Conservation (phyloP, 768 basidiomycete genomes). For the Tylopilus subfusipes region DNA sequence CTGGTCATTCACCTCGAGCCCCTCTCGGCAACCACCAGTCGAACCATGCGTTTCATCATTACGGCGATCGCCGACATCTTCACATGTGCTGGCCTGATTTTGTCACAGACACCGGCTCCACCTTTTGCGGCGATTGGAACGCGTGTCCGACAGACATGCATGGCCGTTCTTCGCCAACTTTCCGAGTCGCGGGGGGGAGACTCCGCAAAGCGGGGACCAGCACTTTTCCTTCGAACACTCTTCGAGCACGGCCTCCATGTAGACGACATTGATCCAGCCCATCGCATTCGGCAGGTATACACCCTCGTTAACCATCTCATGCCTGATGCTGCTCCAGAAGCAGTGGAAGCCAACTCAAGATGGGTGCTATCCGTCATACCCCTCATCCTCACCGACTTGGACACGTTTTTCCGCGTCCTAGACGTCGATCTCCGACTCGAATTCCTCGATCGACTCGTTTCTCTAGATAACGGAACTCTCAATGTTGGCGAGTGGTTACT, state of each 20-base stretch:
- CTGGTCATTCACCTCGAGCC: constrained; percentile 48
- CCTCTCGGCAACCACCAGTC: constrained; percentile 48
- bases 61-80: constrained; percentile 51
- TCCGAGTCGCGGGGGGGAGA: constrained; percentile 28
- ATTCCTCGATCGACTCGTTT: constrained; percentile 52
- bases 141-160: constrained; percentile 49
- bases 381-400: constrained; percentile 50
- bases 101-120: constrained; percentile 37
- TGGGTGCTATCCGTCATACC: constrained; percentile 60
- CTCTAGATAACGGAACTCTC: constrained; percentile 43
- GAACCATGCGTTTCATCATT: constrained; percentile 44
- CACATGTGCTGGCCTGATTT: constrained; percentile 47
- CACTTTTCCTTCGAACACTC: constrained; percentile 53
- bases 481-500: constrained; percentile 57
- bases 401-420: constrained; percentile 52
- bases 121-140: constrained; percentile 24
- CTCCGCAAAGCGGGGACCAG: constrained; percentile 38
- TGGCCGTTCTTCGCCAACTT: constrained; percentile 45
- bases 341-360: constrained; percentile 32
- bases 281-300: constrained; percentile 53
- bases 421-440: constrained; percentile 53
- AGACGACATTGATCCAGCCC: constrained; percentile 51
- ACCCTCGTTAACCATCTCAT: constrained; percentile 56
- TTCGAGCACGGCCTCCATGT: constrained; percentile 45
- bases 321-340: constrained; percentile 33